A percentile compares a stretch with the other conserved stretches of the same genome.
Evolutionary conservation across 2,329 filamentous ascomycete genomes (phyloP).

Genomic region (Nannizzia gypsea): DNA sequence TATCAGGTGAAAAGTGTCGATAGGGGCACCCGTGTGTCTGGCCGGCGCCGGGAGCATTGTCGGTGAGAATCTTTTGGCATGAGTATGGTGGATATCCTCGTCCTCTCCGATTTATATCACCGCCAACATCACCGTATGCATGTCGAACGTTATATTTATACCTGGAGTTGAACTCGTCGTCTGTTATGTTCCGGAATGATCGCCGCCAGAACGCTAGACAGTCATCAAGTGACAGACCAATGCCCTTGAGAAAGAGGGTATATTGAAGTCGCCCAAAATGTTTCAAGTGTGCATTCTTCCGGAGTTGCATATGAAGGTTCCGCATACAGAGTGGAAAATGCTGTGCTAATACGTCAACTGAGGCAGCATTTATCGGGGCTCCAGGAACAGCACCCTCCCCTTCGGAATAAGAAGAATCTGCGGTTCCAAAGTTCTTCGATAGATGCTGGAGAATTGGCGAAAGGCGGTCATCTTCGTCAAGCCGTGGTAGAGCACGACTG

Average conservation of each 20-base stretch:
- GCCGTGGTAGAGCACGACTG: slow-evolving; percentile 74
- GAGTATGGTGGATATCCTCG: slow-evolving; percentile 83
- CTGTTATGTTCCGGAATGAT: slow-evolving; percentile 72
- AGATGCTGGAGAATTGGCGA: slow-evolving; percentile 64
- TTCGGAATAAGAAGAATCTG: slow-evolving; percentile 67
- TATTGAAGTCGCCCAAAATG: slow-evolving; percentile 91
- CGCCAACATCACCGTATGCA: slow-evolving; percentile 85
- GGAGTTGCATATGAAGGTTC: slow-evolving; percentile 72
- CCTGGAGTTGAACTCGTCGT: slow-evolving; percentile 94
- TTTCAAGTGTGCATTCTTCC: slow-evolving; percentile 81
- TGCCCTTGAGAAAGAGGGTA: slow-evolving; percentile 89
- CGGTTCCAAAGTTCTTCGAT: slow-evolving; percentile 91
- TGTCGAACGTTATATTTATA: slow-evolving; percentile 97
- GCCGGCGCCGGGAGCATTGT: slow-evolving; percentile 73
- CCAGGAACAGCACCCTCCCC: slow-evolving; percentile 54
- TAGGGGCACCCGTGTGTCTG: slow-evolving; percentile 96
- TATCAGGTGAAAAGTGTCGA: slow-evolving; percentile 80
- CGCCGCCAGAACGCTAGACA: slow-evolving; percentile 84
- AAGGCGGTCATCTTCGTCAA: slow-evolving; percentile 93
- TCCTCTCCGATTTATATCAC: slow-evolving; percentile 74
- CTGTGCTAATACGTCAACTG: slow-evolving; percentile 65
- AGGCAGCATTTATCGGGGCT: slow-evolving; percentile 62
- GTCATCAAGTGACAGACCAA: slow-evolving; percentile 85
- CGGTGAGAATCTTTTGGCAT: slow-evolving; percentile 88
- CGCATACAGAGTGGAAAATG: slow-evolving; percentile 93